Base-by-base conservation (phyloP, 2,329 filamentous ascomycete species). In the Cadophora sp. region DNA sequence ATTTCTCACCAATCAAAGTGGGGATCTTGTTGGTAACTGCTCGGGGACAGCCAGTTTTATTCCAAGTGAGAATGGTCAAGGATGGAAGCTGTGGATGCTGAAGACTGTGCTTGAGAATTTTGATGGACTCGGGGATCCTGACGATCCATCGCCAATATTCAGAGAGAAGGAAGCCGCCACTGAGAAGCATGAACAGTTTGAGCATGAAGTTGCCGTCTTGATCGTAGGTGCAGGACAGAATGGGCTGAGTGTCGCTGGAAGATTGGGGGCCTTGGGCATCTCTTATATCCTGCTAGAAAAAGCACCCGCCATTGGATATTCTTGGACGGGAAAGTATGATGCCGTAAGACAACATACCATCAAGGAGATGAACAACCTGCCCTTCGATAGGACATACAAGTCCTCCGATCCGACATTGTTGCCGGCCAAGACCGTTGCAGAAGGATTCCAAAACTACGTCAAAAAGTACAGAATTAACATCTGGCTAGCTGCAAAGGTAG, bases 311-410 rank as follows among this genome's bases (percentile, higher is more conserved):
- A 79, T 90, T 0, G 88, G 88, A 6, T 86, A 90, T 67, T 89
- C 86, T 74, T 90, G 88, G 88, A 81, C 87, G 26, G 81, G 82
- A 50, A 79, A 88, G 55, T 90, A 90, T 71, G 83, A 86, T 70
- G 85, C 89, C 66, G 84, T 92, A 0, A 88, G 91, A 0, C 84
- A 90, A 0, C 89, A 92, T 72, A 89, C 91, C 70, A 87, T 89
- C 0, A 86, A 91, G 1, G 89, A 83, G 80, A 85, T 82, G 67
- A 83, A 86, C 64, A 85, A 87, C 73, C 79, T 91, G 79, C 87
- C 89, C 0, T 92, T 90, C 75, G 73, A 91, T 4, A 79, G 80
- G 11, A 68, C 62, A 0, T 92, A 91, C 74, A 89, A 89, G 0
- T 74, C 83, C 0, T 83, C 83, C 58, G 92, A 89, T 89, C 89